phyloP scores from a whole-genome alignment of 192 early-diverging fungal species.

The Entomortierella chlamydospora region DNA sequence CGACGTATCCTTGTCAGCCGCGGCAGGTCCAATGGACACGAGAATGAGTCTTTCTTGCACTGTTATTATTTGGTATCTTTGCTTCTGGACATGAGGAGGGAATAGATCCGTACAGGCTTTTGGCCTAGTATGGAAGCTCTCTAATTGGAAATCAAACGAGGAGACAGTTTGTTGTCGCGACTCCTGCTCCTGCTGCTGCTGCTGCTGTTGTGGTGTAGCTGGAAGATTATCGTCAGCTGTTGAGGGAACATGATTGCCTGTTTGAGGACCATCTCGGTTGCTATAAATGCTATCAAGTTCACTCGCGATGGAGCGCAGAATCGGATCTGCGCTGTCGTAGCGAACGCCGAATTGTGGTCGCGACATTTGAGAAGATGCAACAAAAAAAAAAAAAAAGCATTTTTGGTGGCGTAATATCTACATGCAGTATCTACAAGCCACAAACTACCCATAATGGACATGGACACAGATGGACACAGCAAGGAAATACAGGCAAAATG shows the following conservation, averaged over 20 bases:
- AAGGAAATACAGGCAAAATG: too few species aligned
- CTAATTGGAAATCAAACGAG: conserved; percentile 18
- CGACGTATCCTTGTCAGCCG: neutral
- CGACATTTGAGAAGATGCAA: neutral
- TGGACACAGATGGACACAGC: too few species aligned
- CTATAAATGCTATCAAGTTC: conserved; percentile 5
- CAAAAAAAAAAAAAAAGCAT: neutral
- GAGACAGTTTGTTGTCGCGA: neutral
- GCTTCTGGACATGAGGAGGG: conserved; percentile 21
- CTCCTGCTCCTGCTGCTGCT: neutral
- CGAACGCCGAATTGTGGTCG: neutral
- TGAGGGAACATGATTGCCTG: neutral
- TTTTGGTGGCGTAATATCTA: too few species aligned
- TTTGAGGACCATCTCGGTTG: neutral
- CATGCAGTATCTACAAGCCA: too few species aligned
- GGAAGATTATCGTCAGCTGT: too few species aligned
- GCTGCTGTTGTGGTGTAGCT: neutral
- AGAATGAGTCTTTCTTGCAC: conserved; percentile 38
- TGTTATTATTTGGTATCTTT: conserved; percentile 12
- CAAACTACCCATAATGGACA: too few species aligned
- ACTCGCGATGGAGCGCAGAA: conserved; percentile 20
- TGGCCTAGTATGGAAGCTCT: conserved; percentile 33
- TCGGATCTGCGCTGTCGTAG: conserved; percentile 10
- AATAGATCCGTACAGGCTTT: conserved; percentile 13
- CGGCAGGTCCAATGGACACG: conserved; percentile 1